phyloP scores from a whole-genome alignment of 345 rosid species.

The Euclidium syriacum region DNA sequence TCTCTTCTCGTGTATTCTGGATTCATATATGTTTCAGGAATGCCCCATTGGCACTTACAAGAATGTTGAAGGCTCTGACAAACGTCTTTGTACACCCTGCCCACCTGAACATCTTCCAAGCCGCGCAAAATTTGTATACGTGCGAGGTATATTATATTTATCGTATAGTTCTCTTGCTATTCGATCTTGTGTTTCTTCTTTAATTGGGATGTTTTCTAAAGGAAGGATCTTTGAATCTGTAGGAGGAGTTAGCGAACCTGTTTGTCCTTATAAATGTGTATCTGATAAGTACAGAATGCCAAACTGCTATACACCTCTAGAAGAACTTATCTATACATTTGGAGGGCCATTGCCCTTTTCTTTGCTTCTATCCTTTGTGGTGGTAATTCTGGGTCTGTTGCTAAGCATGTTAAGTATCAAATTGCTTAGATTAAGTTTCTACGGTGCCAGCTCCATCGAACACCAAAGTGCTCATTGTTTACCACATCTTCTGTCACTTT shows the following conservation, averaged over 20 bases:
- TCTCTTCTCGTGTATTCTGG: conserved; percentile 6
- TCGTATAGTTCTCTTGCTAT: neutral
- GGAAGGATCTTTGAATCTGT: conserved; percentile 28
- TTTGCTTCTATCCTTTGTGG: conserved; percentile 56
- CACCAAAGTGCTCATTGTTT: conserved; percentile 58
- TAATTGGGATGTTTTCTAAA: conserved; percentile 22
- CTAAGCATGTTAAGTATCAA: conserved; percentile 69
- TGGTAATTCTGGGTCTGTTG: conserved; percentile 66
- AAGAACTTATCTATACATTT: conserved; percentile 83
- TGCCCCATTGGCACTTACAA: conserved; percentile 96
- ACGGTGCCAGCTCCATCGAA: conserved; percentile 54
- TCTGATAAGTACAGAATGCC: conserved; percentile 95
- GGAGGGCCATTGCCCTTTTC: conserved; percentile 93
- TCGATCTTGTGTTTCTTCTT: conserved; percentile 14
- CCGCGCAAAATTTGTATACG: conserved; percentile 74
- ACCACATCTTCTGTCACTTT: conserved; percentile 85
- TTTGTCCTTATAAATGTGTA: conserved; percentile 85
- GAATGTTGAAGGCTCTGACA: conserved; percentile 80
- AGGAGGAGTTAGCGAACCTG: conserved; percentile 71
- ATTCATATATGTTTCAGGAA: conserved; percentile 48
- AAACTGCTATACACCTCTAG: conserved; percentile 92
- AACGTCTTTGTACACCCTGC: conserved; percentile 77
- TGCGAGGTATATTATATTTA: conserved; percentile 73
- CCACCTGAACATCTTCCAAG: conserved; percentile 70
- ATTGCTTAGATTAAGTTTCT: conserved; percentile 57